Evolutionary conservation across 805 yeast species (phyloP), one percentile per base, ranked within the genome.

Genomic region (Candida montana): DNA sequence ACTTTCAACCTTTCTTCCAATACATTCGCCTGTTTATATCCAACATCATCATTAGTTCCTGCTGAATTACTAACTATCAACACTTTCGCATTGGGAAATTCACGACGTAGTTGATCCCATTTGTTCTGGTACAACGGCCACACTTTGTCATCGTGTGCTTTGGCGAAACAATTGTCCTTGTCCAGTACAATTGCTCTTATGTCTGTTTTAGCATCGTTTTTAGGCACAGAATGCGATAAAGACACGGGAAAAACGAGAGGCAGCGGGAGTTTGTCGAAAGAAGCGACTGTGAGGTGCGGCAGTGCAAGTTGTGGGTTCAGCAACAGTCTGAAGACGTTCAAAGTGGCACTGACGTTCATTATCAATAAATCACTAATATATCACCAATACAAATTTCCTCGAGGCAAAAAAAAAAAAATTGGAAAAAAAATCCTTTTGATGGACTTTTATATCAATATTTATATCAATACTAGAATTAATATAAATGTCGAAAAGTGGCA

Each of bases 131-230:
- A 90, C 2, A 66, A 84, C 0, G 85, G 88, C 85, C 87, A 89
- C 1, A 91, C 84, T 44, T 77, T 74, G 45, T 81, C 83, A 45
- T 79, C 84, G 41, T 86, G 84, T 28, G 90, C 90, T 44, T 75
- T 73, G 5, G 99, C 95, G 59, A 93, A 85, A 57, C 98, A 91
- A 61, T 93, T 93, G 63, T 93, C 99, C 59, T 93, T 93, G 57
- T 93, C 99, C 20, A 93, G 67, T 0, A 93, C 91, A 2, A 90
- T 72, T 0, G 89, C 95, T 54, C 77, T 81, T 43, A 86, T 83
- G 5, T 52, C 52, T 36, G 63, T 42, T 44, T 53, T 35, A 16
- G 24, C 20, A 4, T 39, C 39, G 5, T 9, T 21, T 20, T 31
- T 32, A 8, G n/a, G n/a, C n/a, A n/a, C n/a, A n/a, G n/a, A n/a